These are phyloP conservation scores for Typha latifolia DNA, from an alignment of 176 grass and related monocot species.

Conservation along the genomic window DNA sequence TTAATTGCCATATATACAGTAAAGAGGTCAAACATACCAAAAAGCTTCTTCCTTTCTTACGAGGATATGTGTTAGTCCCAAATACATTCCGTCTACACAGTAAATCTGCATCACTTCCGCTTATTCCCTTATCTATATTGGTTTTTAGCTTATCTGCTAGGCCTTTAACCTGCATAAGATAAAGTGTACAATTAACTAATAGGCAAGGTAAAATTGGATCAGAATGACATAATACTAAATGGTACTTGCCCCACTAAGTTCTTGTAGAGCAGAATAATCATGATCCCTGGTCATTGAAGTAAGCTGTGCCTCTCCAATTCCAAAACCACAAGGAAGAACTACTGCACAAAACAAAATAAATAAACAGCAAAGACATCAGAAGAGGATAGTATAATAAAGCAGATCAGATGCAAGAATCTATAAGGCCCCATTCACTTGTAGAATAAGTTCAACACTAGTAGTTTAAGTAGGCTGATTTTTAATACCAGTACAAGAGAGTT, in stretches of 20 bases:
- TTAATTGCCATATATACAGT: too few species aligned
- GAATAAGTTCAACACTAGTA: too few species aligned
- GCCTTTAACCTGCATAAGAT: constrained; percentile 45
- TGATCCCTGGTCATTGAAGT: constrained; percentile 74
- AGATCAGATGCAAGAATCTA: not conserved
- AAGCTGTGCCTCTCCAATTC: constrained; percentile 66
- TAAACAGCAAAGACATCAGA: constrained; percentile 9
- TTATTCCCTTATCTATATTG: constrained; percentile 43
- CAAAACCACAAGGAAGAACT: constrained; percentile 43
- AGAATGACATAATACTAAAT: constrained; percentile 16
- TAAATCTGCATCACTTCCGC: constrained; percentile 52
- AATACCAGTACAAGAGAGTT: too few species aligned
- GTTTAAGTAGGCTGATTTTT: too few species aligned
- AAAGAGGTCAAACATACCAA: constrained; percentile 29
- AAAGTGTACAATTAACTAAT: constrained; percentile 17
- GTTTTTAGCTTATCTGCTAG: constrained; percentile 65
- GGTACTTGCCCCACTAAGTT: constrained; percentile 61
- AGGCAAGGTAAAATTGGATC: constrained; percentile 4
- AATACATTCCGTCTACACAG: constrained; percentile 43
- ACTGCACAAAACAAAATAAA: constrained; percentile 23
- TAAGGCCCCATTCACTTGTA: too few species aligned
- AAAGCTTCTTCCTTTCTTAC: constrained; percentile 83
- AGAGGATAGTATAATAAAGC: not conserved
- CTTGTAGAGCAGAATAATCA: constrained; percentile 59
- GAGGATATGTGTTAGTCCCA: constrained; percentile 81